Conservation (phyloP, 2,329 filamentous ascomycete genomes). For the Fusarium brachygibbosum region DNA sequence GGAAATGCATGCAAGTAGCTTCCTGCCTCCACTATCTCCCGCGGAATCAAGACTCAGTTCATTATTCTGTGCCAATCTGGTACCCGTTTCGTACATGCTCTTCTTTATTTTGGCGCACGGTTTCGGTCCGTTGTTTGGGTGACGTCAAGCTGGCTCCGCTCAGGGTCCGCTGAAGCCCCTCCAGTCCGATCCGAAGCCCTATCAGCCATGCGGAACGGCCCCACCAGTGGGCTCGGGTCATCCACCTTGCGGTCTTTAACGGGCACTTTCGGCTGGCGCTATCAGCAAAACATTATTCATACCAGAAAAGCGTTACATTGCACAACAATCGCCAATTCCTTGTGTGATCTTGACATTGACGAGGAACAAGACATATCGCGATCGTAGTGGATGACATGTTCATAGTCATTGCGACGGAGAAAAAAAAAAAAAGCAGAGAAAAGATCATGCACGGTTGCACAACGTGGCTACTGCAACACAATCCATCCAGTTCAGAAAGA, state of each 20-base stretch:
- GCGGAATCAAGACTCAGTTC: constrained; percentile 28
- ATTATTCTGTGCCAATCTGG: constrained; percentile 26
- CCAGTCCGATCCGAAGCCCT: constrained; percentile 46
- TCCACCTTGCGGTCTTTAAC: constrained; percentile 6
- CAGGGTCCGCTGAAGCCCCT: constrained; percentile 29
- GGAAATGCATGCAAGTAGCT: constrained; percentile 29
- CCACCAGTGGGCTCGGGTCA: constrained; percentile 35
- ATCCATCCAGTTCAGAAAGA: constrained; percentile 11
- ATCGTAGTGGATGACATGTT: constrained; percentile 5
- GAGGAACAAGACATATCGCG: neutral
- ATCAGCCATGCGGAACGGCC: constrained; percentile 49
- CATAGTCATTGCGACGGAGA: neutral
- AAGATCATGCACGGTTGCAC: constrained; percentile 3
- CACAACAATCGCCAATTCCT: constrained; percentile 17
- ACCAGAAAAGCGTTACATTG: constrained; percentile 17
- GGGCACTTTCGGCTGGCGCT: constrained; percentile 33
- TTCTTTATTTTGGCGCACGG: constrained; percentile 23
- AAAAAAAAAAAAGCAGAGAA: neutral
- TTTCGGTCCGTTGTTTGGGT: constrained; percentile 45
- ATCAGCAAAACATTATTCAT: constrained; percentile 39
- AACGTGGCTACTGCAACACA: constrained; percentile 13
- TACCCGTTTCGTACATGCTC: constrained; percentile 15
- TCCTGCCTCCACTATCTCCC: constrained; percentile 14
- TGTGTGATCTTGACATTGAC: constrained; percentile 15
- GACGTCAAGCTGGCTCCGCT: constrained; percentile 50